Conservation (phyloP, 345 rosid genomes). For the Odontarrhena argentea region DNA sequence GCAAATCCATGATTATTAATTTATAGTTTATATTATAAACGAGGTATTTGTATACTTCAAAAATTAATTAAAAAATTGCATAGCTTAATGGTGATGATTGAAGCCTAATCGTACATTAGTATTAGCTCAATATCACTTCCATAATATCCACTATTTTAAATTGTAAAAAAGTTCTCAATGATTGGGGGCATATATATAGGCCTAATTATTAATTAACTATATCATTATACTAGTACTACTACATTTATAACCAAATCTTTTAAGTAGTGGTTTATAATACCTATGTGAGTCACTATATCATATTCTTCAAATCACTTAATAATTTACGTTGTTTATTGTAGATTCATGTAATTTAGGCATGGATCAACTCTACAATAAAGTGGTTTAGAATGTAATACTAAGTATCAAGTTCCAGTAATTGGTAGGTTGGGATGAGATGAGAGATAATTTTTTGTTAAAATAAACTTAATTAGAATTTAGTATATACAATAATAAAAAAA, state of each 20-base stretch:
- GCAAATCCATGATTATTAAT: neutral
- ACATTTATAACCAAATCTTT: neutral
- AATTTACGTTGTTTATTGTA: constrained; percentile 19
- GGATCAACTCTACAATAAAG: constrained; percentile 27
- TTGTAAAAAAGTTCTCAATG: constrained; percentile 29
- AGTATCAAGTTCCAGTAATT: constrained; percentile 22
- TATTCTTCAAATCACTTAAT: constrained; percentile 18
- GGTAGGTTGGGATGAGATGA: constrained; percentile 27
- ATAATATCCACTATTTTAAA: constrained; percentile 4
- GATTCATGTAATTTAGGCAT: constrained; percentile 29
- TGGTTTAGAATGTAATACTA: constrained; percentile 1
- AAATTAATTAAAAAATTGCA: constrained; percentile 3
- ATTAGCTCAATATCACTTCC: constrained; percentile 15
- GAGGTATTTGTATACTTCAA: neutral
- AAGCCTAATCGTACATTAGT: neutral
- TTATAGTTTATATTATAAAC: neutral
- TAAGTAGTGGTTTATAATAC: constrained; percentile 7
- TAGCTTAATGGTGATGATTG: no score
- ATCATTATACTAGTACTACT: constrained; percentile 1
- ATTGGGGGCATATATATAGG: constrained; percentile 26
- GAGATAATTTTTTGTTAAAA: neutral
- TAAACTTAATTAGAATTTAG: constrained; percentile 4
- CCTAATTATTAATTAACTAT: neutral
- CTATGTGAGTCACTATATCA: neutral
- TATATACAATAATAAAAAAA: constrained; percentile 23